Evolutionary conservation across 352 stramenopile genomes (phyloP), one percentile per base, ranked within the genome.

Genomic region (Blastocystis sp.): DNA sequence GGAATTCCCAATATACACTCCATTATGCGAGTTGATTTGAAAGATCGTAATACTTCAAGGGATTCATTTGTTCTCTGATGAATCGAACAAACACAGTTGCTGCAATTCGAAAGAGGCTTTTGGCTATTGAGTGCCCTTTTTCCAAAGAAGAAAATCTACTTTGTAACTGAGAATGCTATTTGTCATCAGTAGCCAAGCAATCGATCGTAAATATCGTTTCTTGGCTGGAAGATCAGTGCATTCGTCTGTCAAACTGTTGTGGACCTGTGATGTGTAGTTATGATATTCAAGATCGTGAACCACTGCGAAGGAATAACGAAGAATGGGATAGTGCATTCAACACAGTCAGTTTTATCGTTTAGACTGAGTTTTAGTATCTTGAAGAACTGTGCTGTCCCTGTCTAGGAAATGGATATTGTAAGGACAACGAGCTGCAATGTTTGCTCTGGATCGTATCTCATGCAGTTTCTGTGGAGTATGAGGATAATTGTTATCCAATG

Each of bases 201-300:
- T 20, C 11, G 13, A 66, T 66, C 7, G 70, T 81, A 7, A 81
- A 81, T 30, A 63, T 65, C 26, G 70, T 66, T 11, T 54, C 70
- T 18, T 81, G 70, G 70, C 26, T 81, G 30, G 70, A 81, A 81
- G 70, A 81, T 43, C 70, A 81, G 56, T 81, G 70, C 54, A 81
- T 81, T 81, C 70, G 70, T 47, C 47, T 81, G 70, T 81, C 63
- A n/a, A 18, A n/a, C 16, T 6, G 6, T 3, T 47, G 2, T 54
- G n/a, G 6, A 7, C 9, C 2, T 34, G 20, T 47, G 3, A 18
- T 24, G 11, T 6, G 13, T 66, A 81, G 70, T 63, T 81, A 81
- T 62, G 70, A 81, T 16, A 63, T 81, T 43, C 7, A 59, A 16
- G 54, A 47, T n/a, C n/a, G 70, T 1, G 70, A 47, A 30, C 43